Conservation (phyloP, 1,284 basidiomycete genomes). For the Ustilago nuda region DNA sequence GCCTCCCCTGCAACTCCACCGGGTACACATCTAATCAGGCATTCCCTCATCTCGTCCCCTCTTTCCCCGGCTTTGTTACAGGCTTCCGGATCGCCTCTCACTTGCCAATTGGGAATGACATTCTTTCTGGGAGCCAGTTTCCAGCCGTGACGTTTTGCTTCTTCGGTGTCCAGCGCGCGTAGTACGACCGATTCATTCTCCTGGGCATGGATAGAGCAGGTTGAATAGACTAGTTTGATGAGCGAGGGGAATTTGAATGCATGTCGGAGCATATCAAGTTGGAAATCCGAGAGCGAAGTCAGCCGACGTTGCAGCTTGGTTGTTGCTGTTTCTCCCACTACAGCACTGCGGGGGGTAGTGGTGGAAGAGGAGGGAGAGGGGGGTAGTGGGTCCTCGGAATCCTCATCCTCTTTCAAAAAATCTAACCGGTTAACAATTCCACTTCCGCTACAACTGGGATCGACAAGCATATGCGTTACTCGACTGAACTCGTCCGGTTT, state of each 20-base stretch:
- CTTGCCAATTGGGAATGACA: conserved; percentile 59
- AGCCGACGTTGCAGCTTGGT: conserved; percentile 34
- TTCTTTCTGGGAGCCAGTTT: conserved; percentile 40
- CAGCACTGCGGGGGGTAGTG: too few relatives aligned
- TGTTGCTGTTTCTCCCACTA: neutral
- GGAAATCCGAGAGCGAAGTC: conserved; percentile 69
- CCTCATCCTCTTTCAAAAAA: conserved; percentile 53
- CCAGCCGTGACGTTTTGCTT: conserved; percentile 54
- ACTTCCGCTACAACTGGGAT: conserved; percentile 63
- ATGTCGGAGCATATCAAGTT: conserved; percentile 91
- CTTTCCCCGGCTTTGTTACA: conserved; percentile 21
- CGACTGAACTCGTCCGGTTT: conserved; percentile 25
- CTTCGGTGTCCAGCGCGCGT: conserved; percentile 58
- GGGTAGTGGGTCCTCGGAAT: conserved; percentile 25
- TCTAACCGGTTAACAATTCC: conserved; percentile 66
- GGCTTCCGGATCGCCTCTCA: conserved; percentile 42
- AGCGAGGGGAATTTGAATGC: conserved; percentile 85
- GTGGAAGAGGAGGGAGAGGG: neutral
- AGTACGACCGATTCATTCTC: conserved; percentile 90
- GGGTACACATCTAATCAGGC: conserved; percentile 52
- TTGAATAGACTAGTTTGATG: conserved; percentile 89
- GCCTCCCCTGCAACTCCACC: conserved; percentile 33
- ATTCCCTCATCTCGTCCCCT: conserved; percentile 25
- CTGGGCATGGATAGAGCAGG: conserved; percentile 88
- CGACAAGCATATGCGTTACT: conserved; percentile 63